A percentile compares a stretch with the other conserved stretches of the same genome.
phyloP scores from a whole-genome alignment of 768 basidiomycete species.

The Tulasnella sp. region DNA sequence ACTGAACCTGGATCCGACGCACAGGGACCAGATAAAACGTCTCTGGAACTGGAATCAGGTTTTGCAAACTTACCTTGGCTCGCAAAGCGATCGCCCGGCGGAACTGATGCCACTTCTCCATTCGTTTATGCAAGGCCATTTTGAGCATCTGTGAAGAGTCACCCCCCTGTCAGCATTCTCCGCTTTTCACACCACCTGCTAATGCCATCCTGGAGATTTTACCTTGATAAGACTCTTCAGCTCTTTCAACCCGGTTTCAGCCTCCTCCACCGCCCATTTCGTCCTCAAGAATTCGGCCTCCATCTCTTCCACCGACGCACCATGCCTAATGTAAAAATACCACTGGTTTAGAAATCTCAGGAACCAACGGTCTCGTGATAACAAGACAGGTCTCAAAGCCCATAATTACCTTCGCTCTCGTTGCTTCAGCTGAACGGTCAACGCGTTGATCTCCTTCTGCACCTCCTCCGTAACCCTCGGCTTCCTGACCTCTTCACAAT shows the following conservation, averaged over 20 bases:
- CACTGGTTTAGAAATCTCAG: too few relatives aligned
- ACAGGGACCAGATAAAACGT: background rate
- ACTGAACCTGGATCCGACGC: background rate
- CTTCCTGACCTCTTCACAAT: slow-evolving; percentile 46
- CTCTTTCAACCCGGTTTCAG: slow-evolving; percentile 49
- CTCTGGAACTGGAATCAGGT: background rate
- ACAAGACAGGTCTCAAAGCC: too few relatives aligned
- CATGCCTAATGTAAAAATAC: slow-evolving; percentile 39
- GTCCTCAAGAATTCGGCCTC: slow-evolving; percentile 57
- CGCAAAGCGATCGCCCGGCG: slow-evolving; percentile 79
- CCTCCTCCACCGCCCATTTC: slow-evolving; percentile 45
- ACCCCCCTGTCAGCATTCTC: background rate
- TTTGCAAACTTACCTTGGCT: slow-evolving; percentile 39
- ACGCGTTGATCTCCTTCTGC: slow-evolving; percentile 49
- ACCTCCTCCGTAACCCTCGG: slow-evolving; percentile 48
- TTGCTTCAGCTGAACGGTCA: slow-evolving; percentile 51
- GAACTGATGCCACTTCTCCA: slow-evolving; percentile 76
- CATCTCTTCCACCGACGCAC: slow-evolving; percentile 69
- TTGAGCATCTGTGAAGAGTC: slow-evolving; percentile 44
- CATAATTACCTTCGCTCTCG: slow-evolving; percentile 52
- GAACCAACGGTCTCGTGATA: too few relatives aligned
- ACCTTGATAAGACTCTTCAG: slow-evolving; percentile 60
- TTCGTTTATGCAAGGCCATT: slow-evolving; percentile 51
- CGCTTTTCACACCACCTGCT: too few relatives aligned
- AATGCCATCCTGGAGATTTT: background rate